Conservation (phyloP, 306 rosid genomes). For the Quercus variabilis region DNA sequence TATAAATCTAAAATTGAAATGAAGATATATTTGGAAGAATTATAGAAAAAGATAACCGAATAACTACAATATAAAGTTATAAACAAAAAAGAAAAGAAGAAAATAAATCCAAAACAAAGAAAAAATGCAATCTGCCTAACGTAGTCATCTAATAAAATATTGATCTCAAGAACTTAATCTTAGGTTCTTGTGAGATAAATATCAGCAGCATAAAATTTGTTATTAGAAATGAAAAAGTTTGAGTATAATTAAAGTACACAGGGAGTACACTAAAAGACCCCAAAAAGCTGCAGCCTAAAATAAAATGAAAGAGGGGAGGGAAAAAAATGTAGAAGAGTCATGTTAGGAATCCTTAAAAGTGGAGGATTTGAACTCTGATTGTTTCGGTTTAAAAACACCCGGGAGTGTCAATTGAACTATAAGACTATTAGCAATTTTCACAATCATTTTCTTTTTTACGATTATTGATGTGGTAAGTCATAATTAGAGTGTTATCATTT, state of each 20-base stretch:
- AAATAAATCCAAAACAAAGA: not conserved
- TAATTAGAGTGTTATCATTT: too few species aligned
- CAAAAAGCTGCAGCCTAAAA: too few species aligned
- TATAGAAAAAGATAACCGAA: not conserved
- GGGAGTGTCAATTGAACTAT: too few species aligned
- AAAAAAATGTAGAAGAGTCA: too few species aligned
- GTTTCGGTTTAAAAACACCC: too few species aligned
- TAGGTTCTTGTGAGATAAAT: not conserved
- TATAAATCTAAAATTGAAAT: not conserved
- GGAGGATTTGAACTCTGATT: too few species aligned
- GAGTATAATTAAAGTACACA: not conserved
- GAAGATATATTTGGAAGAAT: not conserved
- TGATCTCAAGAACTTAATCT: not conserved
- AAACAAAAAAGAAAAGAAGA: not conserved
- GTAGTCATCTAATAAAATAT: not conserved
- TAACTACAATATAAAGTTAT: not conserved
- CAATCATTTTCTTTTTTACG: too few species aligned
- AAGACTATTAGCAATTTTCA: too few species aligned
- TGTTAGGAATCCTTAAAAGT: too few species aligned
- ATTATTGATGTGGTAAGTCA: too few species aligned
- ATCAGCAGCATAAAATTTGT: not conserved
- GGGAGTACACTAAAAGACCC: not conserved
- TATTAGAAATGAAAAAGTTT: not conserved
- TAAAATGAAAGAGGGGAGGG: too few species aligned
- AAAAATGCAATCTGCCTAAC: not conserved